These are phyloP conservation scores for Rhodofomes roseus DNA, from an alignment of 1,284 basidiomycete genomes.

Conservation along the genomic window DNA sequence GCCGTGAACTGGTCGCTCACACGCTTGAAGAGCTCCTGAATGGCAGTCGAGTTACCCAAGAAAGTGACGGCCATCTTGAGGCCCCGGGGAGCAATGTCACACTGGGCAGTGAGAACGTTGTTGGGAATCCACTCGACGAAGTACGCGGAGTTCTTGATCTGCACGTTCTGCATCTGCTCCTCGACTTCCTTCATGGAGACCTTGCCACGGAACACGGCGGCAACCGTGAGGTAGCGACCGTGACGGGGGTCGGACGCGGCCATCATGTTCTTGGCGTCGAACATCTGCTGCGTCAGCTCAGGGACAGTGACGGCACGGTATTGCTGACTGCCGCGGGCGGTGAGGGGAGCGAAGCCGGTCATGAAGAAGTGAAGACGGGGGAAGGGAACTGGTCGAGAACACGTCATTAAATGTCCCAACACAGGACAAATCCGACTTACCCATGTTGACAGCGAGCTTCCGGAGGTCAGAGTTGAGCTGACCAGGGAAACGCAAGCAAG, in stretches of 20 bases:
- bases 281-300: conserved; percentile 97
- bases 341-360: conserved; percentile 95
- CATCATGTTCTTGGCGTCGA: conserved; percentile 99
- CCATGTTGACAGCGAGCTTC: conserved; percentile 99
- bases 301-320: conserved; percentile 95
- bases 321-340: conserved; percentile 89
- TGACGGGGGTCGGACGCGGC: conserved; percentile 93
- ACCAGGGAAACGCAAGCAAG: conserved; percentile 96
- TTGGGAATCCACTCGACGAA: conserved; percentile 99
- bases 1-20: conserved; percentile 96
- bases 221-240: conserved; percentile 94
- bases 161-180: conserved; percentile 97
- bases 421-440: conserved; percentile 37
- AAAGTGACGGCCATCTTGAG: conserved; percentile 97
- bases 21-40: conserved; percentile 98
- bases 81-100: conserved; percentile 91
- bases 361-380: conserved; percentile 99
- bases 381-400: conserved; percentile 72
- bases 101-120: conserved; percentile 95
- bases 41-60: conserved; percentile 96
- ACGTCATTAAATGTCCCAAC: not conserved
- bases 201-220: conserved; percentile 97
- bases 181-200: conserved; percentile 99
- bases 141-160: conserved; percentile 96
- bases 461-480: conserved; percentile 97